Base-by-base conservation (phyloP, 208 protist species). In the Acanthamoeba castellanii region DNA sequence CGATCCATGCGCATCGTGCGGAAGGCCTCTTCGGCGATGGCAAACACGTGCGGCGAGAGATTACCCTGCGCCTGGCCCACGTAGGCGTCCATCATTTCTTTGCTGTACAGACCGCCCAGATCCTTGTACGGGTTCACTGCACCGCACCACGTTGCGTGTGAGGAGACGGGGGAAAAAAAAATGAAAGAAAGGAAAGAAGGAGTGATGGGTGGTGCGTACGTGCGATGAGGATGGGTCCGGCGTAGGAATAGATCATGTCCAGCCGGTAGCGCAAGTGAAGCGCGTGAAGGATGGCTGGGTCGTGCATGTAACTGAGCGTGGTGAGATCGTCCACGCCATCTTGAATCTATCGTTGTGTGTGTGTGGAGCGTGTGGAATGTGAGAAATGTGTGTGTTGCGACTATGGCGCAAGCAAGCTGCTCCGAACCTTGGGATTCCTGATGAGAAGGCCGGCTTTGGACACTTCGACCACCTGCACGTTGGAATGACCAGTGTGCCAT, bases 111-210 rank as follows among this genome's bases (percentile, higher is more conserved):
- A 2, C 87, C 72, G 68, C 78, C 87, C 22, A 99, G 97, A 42
- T 97, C 95, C 94, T 98, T 78, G 88, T 96, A 99, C 50, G 98
- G 98, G 85, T 99, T 99, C 42, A 99, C 98, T 85, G 96, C 93
- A 9, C 37, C 37, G 37, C 37, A 42, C 3, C 1, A 42, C 3
- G 37, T 42, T 42, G 37, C 37, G 3, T 42, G 37, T 42, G 37
- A 42, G 37, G 37, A n/a, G n/a, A n/a, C n/a, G n/a, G n/a, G n/a
- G n/a, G n/a, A n/a, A n/a, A n/a, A n/a, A n/a, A n/a, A 42, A 1
- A 1, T 1, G 37, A 42, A 42, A 42, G 37, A 42, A 42, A 42
- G 37, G 37, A 42, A 42, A 42, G 37, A 42, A 42, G 37, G 37
- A 42, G 37, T 42, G 37, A 3, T 42, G 3, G 3, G 37, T 42